Percentiles rank a stretch among this genome's conserved stretches.
phyloP scores from a whole-genome alignment of 108 stramenopile species.

The Phaeodactylum tricornutum region DNA sequence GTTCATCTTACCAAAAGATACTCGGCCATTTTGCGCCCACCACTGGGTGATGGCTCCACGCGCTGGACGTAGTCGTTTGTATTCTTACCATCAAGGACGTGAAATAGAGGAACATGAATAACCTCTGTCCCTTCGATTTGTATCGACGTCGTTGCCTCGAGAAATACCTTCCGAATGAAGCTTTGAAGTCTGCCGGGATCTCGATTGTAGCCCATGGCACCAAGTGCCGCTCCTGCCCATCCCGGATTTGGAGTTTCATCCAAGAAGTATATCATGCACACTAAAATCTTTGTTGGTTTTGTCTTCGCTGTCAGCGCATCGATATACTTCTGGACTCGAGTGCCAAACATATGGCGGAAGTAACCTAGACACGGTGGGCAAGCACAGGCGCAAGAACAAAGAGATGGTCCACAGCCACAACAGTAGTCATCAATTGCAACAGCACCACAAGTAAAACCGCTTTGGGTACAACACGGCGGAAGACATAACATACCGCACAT shows the following conservation, averaged over 20 bases:
- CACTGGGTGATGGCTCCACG: conserved; percentile 78
- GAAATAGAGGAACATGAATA: conserved; percentile 69
- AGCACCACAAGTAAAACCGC: conserved; percentile 25
- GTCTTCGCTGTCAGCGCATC: conserved; percentile 50
- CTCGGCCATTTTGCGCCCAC: conserved; percentile 82
- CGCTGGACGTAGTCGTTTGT: conserved; percentile 76
- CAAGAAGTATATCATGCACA: conserved; percentile 87
- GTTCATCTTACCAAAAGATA: conserved; percentile 54
- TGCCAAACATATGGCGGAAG: conserved; percentile 73
- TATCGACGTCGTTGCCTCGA: conserved; percentile 60
- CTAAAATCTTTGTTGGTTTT: conserved; percentile 70
- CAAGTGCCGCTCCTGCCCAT: conserved; percentile 77
- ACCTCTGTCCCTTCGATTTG: conserved; percentile 55
- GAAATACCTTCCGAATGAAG: conserved; percentile 58
- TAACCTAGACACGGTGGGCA: conserved; percentile 77
- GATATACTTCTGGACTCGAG: conserved; percentile 62
- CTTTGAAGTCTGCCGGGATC: conserved; percentile 61
- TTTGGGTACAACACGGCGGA: conserved; percentile 37
- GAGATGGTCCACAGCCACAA: conserved; percentile 67
- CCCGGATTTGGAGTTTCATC: conserved; percentile 60
- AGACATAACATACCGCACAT: conserved; percentile 43
- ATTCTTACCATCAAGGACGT: conserved; percentile 66
- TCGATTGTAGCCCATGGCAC: conserved; percentile 60
- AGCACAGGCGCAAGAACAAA: conserved; percentile 18
- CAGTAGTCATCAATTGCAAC: conserved; percentile 49